Base-by-base conservation (phyloP, 2,329 filamentous ascomycete species). In the Gnomoniopsis smithogilvyi region DNA sequence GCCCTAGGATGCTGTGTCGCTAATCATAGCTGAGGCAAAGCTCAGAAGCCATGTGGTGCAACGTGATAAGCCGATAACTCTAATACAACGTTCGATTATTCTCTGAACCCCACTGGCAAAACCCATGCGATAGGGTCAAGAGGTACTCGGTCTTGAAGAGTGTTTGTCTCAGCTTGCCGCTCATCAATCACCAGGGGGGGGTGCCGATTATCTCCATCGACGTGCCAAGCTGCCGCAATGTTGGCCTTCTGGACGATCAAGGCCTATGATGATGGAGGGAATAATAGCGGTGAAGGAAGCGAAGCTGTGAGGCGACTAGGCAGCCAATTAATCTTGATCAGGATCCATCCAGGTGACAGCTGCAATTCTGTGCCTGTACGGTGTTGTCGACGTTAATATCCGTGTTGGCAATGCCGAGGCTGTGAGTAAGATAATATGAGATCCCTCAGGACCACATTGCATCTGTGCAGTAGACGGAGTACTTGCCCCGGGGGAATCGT, bases 121-220 rank as follows among this genome's bases (percentile, higher is more conserved):
- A 30, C 26, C 26, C 26, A 41, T 4, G 12, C 36, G 36, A 15
- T n/a, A 12, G 26, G 26, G 8, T 8, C 4, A 8, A 30, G 4
- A 8, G 26, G 26, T 8, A 8, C 26, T 30, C 26, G 26, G 8
- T 30, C 4, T 30, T 4, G 26, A 30, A 30, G 26, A 30, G 26
- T 30, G 26, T 41, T 54, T 52, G 59, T 61, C 59, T 59, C 56
- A 54, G 48, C 51, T 61, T 55, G 57, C 59, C 59, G 59, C 56
- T 19, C 49, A 59, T 61, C 56, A 54, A 43, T 54, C 56, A 59
- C 12, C 38, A 15, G 14, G n/a, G n/a, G 10, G 15, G 41, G 38
- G 8, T 38, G 43, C 46, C 26, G 51, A 51, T 38, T 41, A 50
- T 50, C 45, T 56, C 38, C 46, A 43, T 45, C 36, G 24, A 15